Conservation (phyloP, 306 rosid species). For the Cyclanthera cordifolia region DNA sequence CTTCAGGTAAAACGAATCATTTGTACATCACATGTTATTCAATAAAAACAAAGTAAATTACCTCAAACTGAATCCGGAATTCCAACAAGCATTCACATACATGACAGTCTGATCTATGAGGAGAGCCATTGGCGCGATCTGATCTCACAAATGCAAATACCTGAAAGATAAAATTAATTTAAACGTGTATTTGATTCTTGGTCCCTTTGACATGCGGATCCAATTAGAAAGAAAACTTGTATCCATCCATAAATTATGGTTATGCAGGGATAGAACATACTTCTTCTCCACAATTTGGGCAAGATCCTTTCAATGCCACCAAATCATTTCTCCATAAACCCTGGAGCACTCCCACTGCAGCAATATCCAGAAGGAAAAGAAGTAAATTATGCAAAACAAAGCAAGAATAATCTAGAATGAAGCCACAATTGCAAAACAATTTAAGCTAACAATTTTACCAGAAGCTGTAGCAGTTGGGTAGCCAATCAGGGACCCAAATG, state of each 20-base stretch:
- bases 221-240: no score
- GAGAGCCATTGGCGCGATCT: conserved; percentile 37
- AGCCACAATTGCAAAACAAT: not conserved
- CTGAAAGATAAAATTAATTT: conserved; percentile 26
- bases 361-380: not conserved
- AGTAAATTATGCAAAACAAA: not conserved
- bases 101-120: conserved; percentile 88
- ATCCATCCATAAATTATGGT: no score
- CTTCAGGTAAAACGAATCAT: not conserved
- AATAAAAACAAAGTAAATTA: conserved; percentile 18
- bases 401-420: not conserved
- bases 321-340: conserved; percentile 76
- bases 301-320: conserved; percentile 71
- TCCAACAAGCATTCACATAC: conserved; percentile 72
- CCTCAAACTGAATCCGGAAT: conserved; percentile 74
- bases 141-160: conserved; percentile 87
- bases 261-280: conserved; percentile 22
- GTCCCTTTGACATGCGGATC: no score
- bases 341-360: conserved; percentile 63
- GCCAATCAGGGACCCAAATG: conserved; percentile 49
- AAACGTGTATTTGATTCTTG: not conserved
- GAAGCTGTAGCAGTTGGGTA: conserved; percentile 69
- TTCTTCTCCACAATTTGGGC: conserved; percentile 95
- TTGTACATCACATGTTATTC: not conserved
- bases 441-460: conserved; percentile 27